Evolutionary conservation across 2,329 filamentous ascomycete genomes (phyloP), one percentile per base, ranked within the genome.

Genomic region (Stemphylium beticola): DNA sequence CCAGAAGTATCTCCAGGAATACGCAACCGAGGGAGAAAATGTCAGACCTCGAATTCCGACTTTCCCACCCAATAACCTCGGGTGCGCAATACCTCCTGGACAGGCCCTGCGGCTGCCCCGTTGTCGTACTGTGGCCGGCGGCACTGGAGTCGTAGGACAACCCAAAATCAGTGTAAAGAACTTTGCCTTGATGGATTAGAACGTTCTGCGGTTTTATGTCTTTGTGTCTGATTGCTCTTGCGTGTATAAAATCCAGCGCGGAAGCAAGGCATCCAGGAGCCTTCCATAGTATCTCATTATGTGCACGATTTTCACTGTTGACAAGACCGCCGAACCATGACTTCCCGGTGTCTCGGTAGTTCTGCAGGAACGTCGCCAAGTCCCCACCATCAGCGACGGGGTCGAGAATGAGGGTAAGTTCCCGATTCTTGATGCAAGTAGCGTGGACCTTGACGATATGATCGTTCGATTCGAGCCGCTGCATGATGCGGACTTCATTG

Each of bases 141-240:
- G 24, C 52, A 9, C 42, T 47, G 17, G 47, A 52, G 37, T 67
- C 59, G 4, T 55, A 24, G 2, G 65, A 60, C 1, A 46, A 43
- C 0, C 63, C 62, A 34, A 68, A 68, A 37, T 68, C 65, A 1
- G 65, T 62, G n/a, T 59, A 62, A 12, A 67, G 26, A 5, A 64
- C 22, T 9, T 49, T 56, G 2, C 41, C 38, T 1, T 26, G 17
- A n/a, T 66, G 52, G 10, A 67, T 34, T 2, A 65, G 57, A 20
- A 65, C 64, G 31, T 65, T 67, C 5, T 46, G 48, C 1, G 64
- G 60, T 18, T 68, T 68, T 29, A 66, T 60, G 31, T 66, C 64
- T 26, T 60, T 58, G 42, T 66, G 60, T 10, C 61, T 43, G 14
- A 66, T 58, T 0, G 29, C 49, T 8, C 53, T 38, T 0, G 26